A percentile compares a stretch with the other conserved stretches of the same genome.
These are phyloP conservation scores for Fonsecaea multimorphosa DNA, from an alignment of 2,329 filamentous ascomycete species.

Conservation along the genomic window DNA sequence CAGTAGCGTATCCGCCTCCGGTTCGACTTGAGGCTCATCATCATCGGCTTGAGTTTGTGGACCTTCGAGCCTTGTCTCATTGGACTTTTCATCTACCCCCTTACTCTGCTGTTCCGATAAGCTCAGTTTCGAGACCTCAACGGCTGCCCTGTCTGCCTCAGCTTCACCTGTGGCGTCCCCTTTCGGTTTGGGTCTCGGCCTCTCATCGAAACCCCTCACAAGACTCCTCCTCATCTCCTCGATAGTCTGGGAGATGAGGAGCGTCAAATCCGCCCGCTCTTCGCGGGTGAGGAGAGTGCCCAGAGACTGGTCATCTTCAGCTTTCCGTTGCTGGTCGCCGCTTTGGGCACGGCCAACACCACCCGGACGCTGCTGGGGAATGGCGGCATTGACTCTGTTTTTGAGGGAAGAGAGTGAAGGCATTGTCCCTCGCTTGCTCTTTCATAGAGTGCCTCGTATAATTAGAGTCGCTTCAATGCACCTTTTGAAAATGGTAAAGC, in stretches of 20 bases:
- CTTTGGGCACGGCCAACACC: not conserved
- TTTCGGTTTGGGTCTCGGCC: conserved; percentile 24
- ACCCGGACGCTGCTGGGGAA: not conserved
- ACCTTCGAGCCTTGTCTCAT: not conserved
- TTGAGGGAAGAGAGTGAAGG: conserved; percentile 12
- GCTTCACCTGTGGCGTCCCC: not conserved
- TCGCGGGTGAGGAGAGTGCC: conserved; percentile 49
- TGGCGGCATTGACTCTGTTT: conserved; percentile 15
- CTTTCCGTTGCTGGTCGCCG: conserved; percentile 13
- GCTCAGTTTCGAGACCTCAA: conserved; percentile 22
- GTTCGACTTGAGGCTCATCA: conserved; percentile 5
- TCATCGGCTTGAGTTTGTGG: not conserved
- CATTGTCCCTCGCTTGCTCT: conserved; percentile 2
- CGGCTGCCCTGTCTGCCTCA: conserved; percentile 30
- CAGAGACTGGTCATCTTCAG: conserved; percentile 44
- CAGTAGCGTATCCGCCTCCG: conserved; percentile 17
- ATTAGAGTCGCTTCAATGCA: not conserved
- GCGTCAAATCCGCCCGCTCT: conserved; percentile 50
- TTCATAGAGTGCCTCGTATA: not conserved
- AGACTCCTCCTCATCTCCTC: conserved; percentile 48
- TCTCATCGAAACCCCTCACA: conserved; percentile 44
- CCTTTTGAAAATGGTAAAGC: not conserved
- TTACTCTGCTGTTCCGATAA: conserved; percentile 10
- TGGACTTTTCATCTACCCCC: conserved; percentile 1
- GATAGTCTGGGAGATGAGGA: conserved; percentile 49